Evolutionary conservation across 169 alveolate genomes (phyloP).

Genomic region (Theileria equi): DNA sequence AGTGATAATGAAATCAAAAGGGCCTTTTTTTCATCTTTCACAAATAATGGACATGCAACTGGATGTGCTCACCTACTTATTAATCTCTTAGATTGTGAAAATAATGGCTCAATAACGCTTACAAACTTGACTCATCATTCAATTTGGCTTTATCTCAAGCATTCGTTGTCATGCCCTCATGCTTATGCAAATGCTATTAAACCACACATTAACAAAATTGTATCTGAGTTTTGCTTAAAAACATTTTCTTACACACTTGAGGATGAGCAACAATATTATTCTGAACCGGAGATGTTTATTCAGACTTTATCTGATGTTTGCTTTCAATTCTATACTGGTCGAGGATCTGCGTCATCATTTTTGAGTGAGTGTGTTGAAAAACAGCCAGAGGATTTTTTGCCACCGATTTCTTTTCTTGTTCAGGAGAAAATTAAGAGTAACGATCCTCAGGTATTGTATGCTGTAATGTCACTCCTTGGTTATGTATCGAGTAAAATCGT

Average conservation of each 20-base stretch:
- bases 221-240: constrained; percentile 40
- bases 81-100: constrained; percentile 17
- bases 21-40: constrained; percentile 10
- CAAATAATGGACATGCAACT: constrained; percentile 36
- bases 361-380: constrained; percentile 41
- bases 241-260: constrained; percentile 36
- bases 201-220: constrained; percentile 22
- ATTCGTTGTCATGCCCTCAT: constrained; percentile 8
- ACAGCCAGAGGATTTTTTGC: constrained; percentile 21
- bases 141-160: constrained; percentile 52
- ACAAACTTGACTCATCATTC: constrained; percentile 44
- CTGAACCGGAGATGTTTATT: constrained; percentile 49
- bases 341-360: constrained; percentile 55
- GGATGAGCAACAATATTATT: constrained; percentile 37
- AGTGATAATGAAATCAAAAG: constrained; percentile 19
- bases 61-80: not conserved
- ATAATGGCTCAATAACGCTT: constrained; percentile 13
- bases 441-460: constrained; percentile 4
- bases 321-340: constrained; percentile 36
- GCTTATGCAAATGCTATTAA: constrained; percentile 24
- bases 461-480: constrained; percentile 14
- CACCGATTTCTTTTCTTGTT: not conserved
- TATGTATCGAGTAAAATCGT: constrained; percentile 15
- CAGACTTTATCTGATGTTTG: constrained; percentile 45
- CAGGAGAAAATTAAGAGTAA: not conserved